Base-by-base conservation (phyloP, 2,329 filamentous ascomycete genomes). In the Colletotrichum euphorbiae region DNA sequence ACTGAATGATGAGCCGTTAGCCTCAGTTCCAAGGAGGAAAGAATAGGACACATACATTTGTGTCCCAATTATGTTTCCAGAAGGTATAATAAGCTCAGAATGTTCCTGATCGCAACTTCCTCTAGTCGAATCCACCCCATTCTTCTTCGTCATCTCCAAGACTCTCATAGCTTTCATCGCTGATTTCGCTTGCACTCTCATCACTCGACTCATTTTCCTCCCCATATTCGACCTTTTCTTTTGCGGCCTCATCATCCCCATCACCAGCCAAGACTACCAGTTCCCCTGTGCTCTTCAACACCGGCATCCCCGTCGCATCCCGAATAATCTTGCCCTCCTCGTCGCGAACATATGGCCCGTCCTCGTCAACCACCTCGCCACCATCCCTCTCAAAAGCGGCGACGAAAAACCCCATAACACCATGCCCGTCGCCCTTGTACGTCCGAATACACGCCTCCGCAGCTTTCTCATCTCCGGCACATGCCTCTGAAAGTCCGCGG, bases 391-490 rank as follows among this genome's bases (percentile, higher is more conserved):
- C 86, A 78, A 99, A 97, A 0, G 87, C 93, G n/a, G 89, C 93
- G 19, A 98, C 92, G 74, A 99, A 99, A 79, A 99, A 98, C 0
- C 96, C 95, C 87, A 98, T 97, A 1, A 94, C 92, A 0, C 94
- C 93, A 70, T 91, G 88, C 9, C 90, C 90, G 72, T 95, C 93
- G 28, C 89, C 92, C 73, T 94, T 92, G 77, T 92, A 90, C 36
- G 93, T 93, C 67, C 95, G 85, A 63, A 98, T 91, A 75, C 94
- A 97, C 3, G 87, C 92, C 28, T 95, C 90, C 6, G 90, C 87
- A 1, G 93, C 77, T 3, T 83, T 78, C 45, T 83, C 75, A 58
- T 89, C 81, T 1, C 84, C 85, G 4, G 74, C 74, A 72, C 82
- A 81, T 40, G 83, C 85, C 40, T 83, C 83, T 42, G 74, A 74